Conservation (phyloP, 371 early-diverging fungal genomes). For the Basidiobolus meristosporus region DNA sequence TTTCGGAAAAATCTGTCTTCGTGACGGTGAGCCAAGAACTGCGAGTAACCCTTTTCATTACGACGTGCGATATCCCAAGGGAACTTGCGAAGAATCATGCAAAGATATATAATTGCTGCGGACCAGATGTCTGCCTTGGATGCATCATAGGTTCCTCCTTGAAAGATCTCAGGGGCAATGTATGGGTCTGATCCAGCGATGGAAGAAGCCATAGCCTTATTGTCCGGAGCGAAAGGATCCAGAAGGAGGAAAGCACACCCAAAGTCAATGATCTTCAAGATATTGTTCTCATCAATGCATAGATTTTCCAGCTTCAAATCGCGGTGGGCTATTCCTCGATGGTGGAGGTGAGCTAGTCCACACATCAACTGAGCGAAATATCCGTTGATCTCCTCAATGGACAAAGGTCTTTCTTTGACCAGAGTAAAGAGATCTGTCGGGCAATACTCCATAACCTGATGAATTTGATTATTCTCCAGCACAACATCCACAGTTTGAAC, state of each 20-base stretch:
- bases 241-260: constrained; percentile 67
- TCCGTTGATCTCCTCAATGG: too few species aligned
- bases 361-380: constrained; percentile 39
- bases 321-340: constrained; percentile 51
- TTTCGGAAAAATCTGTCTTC: too few species aligned
- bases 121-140: constrained; percentile 48
- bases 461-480: constrained; percentile 31
- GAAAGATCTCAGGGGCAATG: constrained; percentile 32
- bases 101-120: constrained; percentile 41
- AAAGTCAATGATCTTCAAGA: constrained; percentile 85
- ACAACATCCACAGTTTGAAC: constrained; percentile 72
- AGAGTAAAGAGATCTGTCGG: constrained; percentile 53
- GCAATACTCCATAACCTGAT: constrained; percentile 66
- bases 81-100: constrained; percentile 40
- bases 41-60: too few species aligned
- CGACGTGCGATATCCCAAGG: constrained; percentile 38
- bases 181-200: constrained; percentile 37
- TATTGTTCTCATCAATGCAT: constrained; percentile 36
- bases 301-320: constrained; percentile 80
- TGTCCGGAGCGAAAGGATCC: constrained; percentile 25
- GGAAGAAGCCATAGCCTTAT: constrained; percentile 37
- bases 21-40: too few species aligned
- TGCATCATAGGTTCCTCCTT: constrained; percentile 27
- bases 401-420: too few species aligned
- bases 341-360: constrained; percentile 39